Conservation (phyloP, 2,329 filamentous ascomycete genomes). For the Ophiostoma piceae region DNA sequence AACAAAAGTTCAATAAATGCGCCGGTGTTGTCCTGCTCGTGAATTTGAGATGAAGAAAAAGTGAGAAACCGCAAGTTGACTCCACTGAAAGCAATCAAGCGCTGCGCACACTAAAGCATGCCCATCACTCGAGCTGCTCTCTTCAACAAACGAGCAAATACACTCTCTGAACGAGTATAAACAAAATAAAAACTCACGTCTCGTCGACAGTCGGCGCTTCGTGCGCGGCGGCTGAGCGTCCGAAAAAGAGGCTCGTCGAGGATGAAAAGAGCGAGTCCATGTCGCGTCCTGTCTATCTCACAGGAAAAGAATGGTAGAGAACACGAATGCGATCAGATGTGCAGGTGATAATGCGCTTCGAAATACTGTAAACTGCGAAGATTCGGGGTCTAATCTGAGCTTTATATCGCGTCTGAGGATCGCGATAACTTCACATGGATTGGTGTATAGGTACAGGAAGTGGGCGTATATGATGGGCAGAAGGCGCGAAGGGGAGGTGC, state of each 20-base stretch:
- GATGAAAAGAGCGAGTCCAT: constrained; percentile 23
- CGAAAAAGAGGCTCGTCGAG: constrained; percentile 22
- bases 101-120: background rate
- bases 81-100: background rate
- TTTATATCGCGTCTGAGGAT: background rate
- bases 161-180: background rate
- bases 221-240: constrained; percentile 5
- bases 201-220: constrained; percentile 14
- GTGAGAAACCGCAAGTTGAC: background rate
- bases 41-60: background rate
- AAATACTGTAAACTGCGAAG: background rate
- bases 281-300: background rate
- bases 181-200: constrained; percentile 11
- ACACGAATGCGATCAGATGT: background rate
- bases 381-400: background rate
- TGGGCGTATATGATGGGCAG: background rate
- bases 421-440: background rate
- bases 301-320: background rate
- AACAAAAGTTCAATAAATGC: background rate
- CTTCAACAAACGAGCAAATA: background rate
- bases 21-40: background rate
- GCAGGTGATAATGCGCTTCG: background rate
- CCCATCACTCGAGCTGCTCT: background rate
- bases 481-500: too few relatives aligned
- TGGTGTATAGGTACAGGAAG: background rate